Evolutionary conservation across 2,329 filamentous ascomycete genomes (phyloP).

Genomic region (Cylindrodendrum hubeiense): DNA sequence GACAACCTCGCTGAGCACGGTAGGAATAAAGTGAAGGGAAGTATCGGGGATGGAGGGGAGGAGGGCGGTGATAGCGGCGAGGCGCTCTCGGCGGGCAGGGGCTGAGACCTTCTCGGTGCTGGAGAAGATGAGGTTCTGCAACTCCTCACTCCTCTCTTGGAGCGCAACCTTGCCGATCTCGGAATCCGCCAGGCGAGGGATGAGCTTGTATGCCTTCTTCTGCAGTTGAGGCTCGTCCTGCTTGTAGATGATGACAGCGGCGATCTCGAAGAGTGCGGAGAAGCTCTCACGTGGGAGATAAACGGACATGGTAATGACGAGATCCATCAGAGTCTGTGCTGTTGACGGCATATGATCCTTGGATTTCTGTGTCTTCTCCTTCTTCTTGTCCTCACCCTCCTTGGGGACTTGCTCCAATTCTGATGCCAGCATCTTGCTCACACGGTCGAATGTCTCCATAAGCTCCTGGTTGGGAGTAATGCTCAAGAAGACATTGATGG

Average conservation of each 20-base stretch:
- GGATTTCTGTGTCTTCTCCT: conserved; percentile 72
- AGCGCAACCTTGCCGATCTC: conserved; percentile 82
- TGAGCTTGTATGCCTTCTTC: conserved; percentile 99
- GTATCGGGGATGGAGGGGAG: conserved; percentile 81
- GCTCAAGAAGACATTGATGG: conserved; percentile 94
- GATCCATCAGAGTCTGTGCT: conserved; percentile 94
- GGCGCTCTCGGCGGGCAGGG: conserved; percentile 86
- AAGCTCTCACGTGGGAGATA: conserved; percentile 93
- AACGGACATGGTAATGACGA: conserved; percentile 95
- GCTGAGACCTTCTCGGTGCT: conserved; percentile 88
- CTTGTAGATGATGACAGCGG: conserved; percentile 83
- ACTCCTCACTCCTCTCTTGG: conserved; percentile 78
- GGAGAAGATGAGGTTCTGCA: conserved; percentile 84
- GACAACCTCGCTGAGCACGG: conserved; percentile 92
- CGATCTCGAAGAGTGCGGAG: conserved; percentile 85
- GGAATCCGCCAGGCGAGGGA: conserved; percentile 88
- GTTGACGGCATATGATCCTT: conserved; percentile 88
- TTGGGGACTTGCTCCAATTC: conserved; percentile 70
- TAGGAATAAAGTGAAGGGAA: conserved; percentile 92
- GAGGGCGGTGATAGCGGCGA: conserved; percentile 84
- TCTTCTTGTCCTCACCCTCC: conserved; percentile 68
- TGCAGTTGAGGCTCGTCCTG: conserved; percentile 91
- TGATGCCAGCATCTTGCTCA: conserved; percentile 84
- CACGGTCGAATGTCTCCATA: conserved; percentile 88
- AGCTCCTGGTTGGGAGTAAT: conserved; percentile 84